These are phyloP conservation scores for Gaultheria prostrata DNA, from an alignment of 148 eudicot species.

Conservation along the genomic window DNA sequence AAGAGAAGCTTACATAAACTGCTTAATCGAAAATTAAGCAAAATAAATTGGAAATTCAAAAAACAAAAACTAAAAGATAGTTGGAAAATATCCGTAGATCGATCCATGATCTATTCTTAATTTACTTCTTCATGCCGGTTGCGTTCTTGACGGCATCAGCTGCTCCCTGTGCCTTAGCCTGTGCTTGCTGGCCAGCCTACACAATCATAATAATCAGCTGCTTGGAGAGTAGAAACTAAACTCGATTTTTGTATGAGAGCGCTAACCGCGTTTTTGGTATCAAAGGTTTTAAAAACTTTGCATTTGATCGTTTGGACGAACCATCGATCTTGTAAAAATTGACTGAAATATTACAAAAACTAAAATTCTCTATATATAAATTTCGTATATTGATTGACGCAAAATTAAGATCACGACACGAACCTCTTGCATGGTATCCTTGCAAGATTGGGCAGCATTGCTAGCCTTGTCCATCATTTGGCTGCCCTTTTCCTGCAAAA, in stretches of 20 bases:
- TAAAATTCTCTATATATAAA: neutral
- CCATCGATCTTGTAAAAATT: too few relatives aligned
- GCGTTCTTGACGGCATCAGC: slow-evolving; percentile 60
- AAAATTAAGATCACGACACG: neutral
- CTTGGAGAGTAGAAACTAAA: neutral
- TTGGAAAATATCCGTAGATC: neutral
- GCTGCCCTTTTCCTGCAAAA: slow-evolving; percentile 49
- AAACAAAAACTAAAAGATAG: neutral
- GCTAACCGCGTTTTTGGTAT: neutral
- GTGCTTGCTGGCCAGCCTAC: slow-evolving; percentile 57
- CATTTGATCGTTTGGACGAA: neutral
- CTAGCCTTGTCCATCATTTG: slow-evolving; percentile 60
- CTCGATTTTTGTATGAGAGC: neutral
- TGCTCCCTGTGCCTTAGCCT: slow-evolving; percentile 53
- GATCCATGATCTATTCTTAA: slow-evolving; percentile 6
- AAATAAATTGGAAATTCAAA: neutral
- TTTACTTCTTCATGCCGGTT: slow-evolving; percentile 54
- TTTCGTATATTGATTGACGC: neutral
- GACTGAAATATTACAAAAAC: too few relatives aligned
- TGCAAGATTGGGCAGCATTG: slow-evolving; percentile 57
- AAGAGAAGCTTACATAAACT: neutral
- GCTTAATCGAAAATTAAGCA: neutral
- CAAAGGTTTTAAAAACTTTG: too few relatives aligned
- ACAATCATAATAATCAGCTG: neutral
- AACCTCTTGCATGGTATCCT: slow-evolving; percentile 51